These are phyloP conservation scores for Rubia tinctorum DNA, from an alignment of 305 asterid species.

Conservation along the genomic window DNA sequence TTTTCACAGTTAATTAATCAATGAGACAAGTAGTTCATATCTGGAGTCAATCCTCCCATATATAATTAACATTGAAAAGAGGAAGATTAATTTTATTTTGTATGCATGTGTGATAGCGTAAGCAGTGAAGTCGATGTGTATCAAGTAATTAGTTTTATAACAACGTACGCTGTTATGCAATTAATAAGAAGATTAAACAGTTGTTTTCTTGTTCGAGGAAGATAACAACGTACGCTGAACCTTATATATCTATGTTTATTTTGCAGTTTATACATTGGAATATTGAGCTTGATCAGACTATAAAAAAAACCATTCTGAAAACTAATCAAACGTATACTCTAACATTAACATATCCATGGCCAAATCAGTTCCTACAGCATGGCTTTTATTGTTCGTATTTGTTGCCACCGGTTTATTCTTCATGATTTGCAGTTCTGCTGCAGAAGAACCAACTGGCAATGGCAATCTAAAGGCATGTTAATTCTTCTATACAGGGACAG, in stretches of 20 bases:
- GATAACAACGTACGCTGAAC: not conserved
- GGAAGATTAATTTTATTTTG: too few relatives aligned
- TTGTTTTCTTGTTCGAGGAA: not conserved
- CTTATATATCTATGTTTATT: too few relatives aligned
- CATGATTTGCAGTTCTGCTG: not conserved
- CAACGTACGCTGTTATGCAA: too few relatives aligned
- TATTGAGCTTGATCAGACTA: not conserved
- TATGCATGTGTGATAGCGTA: too few relatives aligned
- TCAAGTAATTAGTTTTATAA: too few relatives aligned
- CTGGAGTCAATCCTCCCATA: too few relatives aligned
- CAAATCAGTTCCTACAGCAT: not conserved
- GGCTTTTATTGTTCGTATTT: not conserved
- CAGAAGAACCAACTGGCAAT: conserved; percentile 1
- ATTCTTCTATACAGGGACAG: too few relatives aligned
- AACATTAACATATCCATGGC: not conserved
- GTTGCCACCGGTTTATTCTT: not conserved
- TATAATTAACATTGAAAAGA: too few relatives aligned
- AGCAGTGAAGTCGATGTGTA: too few relatives aligned
- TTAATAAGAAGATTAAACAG: not conserved
- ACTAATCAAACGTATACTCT: not conserved
- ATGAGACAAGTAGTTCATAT: too few relatives aligned
- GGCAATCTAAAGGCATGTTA: conserved; percentile 17
- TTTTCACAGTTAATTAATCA: too few relatives aligned
- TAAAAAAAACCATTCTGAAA: not conserved
- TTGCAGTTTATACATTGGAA: too few relatives aligned